Base-by-base conservation (phyloP, 2,329 filamentous ascomycete genomes). In the Claviceps citrina region DNA sequence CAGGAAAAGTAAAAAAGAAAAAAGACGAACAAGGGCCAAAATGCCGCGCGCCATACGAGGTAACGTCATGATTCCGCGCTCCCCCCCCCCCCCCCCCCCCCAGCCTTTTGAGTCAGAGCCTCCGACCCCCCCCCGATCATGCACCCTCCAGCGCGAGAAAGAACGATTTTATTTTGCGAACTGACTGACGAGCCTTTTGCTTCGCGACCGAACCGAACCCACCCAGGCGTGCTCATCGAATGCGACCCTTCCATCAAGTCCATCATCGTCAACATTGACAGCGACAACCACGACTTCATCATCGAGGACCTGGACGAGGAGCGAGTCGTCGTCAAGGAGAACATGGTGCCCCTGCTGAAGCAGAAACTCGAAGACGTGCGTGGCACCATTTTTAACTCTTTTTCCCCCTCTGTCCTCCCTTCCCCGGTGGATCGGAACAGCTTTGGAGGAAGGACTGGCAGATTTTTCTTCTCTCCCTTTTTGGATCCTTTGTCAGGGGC, bases 211-310 rank as follows among this genome's bases (percentile, higher is more conserved):
- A n/a, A n/a, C n/a, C n/a, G n/a, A n/a, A n/a, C n/a, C 28, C 9
- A 24, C 18, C 8, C 42, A 74, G 82, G 82, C 46, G 78, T 84
- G 22, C 70, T 89, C 47, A 76, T 89, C 59, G 76, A 85, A 59
- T 85, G 81, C 61, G 83, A 89, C 56, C 79, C 83, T n/a, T 84
- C 81, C 33, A 86, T 89, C 69, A 87, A 86, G 61, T 81, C 83
- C 46, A 85, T 87, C 65, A 80, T 89, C 53, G 67, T 83, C 50
- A 81, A 78, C 52, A 82, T 89, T 49, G 79, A 89, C 59, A 72
- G 66, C 51, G 66, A 73, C 42, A 69, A 71, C 48, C 76, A 86
- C 58, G 76, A 79, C 47, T 84, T 76, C 56, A 82, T 89, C 53
- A 81, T 86, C 46, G 81, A 86, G 51, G 81, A 86, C 46, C 70